A percentile compares a stretch with the other conserved stretches of the same genome.
Evolutionary conservation across 2,329 filamentous ascomycete genomes (phyloP).

Genomic region (Fusarium sp.): DNA sequence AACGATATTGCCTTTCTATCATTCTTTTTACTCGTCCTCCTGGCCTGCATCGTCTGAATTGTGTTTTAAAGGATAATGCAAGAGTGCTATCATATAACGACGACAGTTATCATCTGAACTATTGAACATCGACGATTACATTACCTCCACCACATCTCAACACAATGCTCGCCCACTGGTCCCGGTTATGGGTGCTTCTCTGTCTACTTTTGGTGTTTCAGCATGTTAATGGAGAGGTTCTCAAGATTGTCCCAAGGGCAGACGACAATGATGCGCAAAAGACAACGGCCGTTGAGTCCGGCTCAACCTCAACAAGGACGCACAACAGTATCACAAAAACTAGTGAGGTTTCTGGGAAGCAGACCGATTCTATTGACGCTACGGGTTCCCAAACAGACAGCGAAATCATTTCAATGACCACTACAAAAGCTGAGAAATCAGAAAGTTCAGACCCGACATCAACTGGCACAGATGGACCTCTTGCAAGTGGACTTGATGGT

Average conservation of each 20-base stretch:
- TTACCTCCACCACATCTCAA: neutral
- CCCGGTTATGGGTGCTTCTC: conserved; percentile 55
- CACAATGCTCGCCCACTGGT: conserved; percentile 53
- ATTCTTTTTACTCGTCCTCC: neutral
- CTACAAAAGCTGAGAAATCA: conserved; percentile 31
- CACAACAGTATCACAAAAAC: conserved; percentile 29
- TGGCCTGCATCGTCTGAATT: neutral
- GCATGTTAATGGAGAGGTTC: conserved; percentile 51
- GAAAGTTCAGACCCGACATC: conserved; percentile 33
- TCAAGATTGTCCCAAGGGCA: conserved; percentile 52
- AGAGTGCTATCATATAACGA: conserved; percentile 10
- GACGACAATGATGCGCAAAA: conserved; percentile 42
- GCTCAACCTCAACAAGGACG: conserved; percentile 19
- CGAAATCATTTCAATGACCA: conserved; percentile 23
- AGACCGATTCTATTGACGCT: conserved; percentile 25
- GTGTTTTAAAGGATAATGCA: conserved; percentile 39
- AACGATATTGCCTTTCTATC: conserved; percentile 4
- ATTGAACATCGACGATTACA: neutral
- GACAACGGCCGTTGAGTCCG: conserved; percentile 31
- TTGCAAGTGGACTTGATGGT: conserved; percentile 44
- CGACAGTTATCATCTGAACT: neutral
- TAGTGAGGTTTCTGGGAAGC: conserved; percentile 19
- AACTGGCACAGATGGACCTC: conserved; percentile 32
- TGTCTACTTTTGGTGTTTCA: conserved; percentile 56
- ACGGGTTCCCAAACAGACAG: conserved; percentile 16